These are phyloP conservation scores for Boechera divaricarpa DNA, from an alignment of 345 rosid genomes.

Conservation along the genomic window DNA sequence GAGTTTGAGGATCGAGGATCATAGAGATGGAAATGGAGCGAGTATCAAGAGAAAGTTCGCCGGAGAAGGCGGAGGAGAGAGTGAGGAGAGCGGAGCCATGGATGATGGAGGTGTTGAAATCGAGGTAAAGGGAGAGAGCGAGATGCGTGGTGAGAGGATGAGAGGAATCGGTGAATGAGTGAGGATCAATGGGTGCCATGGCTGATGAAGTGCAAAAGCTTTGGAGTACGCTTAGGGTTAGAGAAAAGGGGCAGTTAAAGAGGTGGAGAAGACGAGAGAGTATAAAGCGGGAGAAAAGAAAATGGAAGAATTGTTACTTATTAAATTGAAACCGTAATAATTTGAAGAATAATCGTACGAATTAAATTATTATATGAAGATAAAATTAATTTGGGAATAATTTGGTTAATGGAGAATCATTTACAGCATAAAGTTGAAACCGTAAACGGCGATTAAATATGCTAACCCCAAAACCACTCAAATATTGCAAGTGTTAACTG, in stretches of 20 bases:
- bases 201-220: background rate
- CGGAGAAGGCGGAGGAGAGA: slow-evolving; percentile 57
- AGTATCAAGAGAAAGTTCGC: slow-evolving; percentile 67
- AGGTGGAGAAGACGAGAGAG: slow-evolving; percentile 5
- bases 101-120: slow-evolving; percentile 73
- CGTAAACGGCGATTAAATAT: background rate
- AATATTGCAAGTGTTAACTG: no score
- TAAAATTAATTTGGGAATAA: no score
- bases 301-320: background rate
- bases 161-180: slow-evolving; percentile 78
- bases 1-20: slow-evolving; percentile 58
- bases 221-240: slow-evolving; percentile 35
- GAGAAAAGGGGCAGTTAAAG: slow-evolving; percentile 28
- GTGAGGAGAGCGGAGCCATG: slow-evolving; percentile 79
- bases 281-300: slow-evolving; percentile 39
- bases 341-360: no score
- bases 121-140: slow-evolving; percentile 74
- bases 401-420: slow-evolving; percentile 32
- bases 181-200: slow-evolving; percentile 84
- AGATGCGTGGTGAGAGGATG: slow-evolving; percentile 74
- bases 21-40: slow-evolving; percentile 61
- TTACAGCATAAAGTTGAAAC: slow-evolving; percentile 10
- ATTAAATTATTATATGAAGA: no score
- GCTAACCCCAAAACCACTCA: no score
- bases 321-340: no score